These are phyloP conservation scores for Nyssa sinensis DNA, from an alignment of 148 eudicot species.

Conservation along the genomic window DNA sequence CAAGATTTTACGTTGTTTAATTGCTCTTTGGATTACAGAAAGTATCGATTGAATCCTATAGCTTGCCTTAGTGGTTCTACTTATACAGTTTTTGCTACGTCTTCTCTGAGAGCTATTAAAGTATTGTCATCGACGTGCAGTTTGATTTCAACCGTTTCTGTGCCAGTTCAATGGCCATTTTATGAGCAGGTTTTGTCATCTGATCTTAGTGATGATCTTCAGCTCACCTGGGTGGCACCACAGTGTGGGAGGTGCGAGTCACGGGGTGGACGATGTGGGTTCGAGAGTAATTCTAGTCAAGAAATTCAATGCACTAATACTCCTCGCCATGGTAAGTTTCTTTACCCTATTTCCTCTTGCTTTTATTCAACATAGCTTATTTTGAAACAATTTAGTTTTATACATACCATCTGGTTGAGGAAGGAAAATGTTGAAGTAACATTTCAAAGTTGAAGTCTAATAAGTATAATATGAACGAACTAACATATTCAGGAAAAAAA, in stretches of 20 bases:
- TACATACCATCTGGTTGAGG: too few relatives aligned
- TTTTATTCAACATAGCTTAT: too few relatives aligned
- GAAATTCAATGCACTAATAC: constrained; percentile 26
- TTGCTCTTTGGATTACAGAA: constrained; percentile 1
- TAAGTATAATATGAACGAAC: too few relatives aligned
- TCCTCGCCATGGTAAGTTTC: constrained; percentile 10
- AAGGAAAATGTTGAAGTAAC: too few relatives aligned
- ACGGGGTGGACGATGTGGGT: constrained; percentile 37
- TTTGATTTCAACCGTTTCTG: constrained; percentile 22
- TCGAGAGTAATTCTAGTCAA: constrained; percentile 19
- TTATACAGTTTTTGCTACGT: constrained; percentile 43
- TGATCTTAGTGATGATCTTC: constrained; percentile 33
- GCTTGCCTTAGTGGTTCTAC: constrained; percentile 38
- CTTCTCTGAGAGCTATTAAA: background rate
- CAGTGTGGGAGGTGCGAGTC: constrained; percentile 40
- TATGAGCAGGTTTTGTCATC: constrained; percentile 20
- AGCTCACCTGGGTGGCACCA: constrained; percentile 43
- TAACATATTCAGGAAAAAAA: too few relatives aligned
- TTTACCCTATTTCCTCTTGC: too few relatives aligned
- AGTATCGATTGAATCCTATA: constrained; percentile 25
- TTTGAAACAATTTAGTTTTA: too few relatives aligned
- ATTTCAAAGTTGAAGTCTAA: too few relatives aligned
- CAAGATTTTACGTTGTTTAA: constrained; percentile 46
- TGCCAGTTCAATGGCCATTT: constrained; percentile 31
- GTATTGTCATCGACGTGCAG: constrained; percentile 19